Conservation (phyloP, 2,329 filamentous ascomycete species). For the Apiospora saccharicola region DNA sequence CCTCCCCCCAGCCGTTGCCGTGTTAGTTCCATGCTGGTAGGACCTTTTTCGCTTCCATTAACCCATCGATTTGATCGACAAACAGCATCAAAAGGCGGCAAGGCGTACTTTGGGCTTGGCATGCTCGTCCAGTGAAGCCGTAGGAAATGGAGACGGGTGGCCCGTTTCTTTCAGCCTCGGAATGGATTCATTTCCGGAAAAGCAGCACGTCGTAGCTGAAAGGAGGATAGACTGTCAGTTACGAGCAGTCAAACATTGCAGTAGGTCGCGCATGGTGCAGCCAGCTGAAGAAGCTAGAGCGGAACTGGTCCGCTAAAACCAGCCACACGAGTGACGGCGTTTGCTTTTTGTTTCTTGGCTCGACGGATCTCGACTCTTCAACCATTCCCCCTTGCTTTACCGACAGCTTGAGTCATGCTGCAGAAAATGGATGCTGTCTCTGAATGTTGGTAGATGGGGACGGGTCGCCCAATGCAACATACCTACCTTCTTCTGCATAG, state of each 20-base stretch:
- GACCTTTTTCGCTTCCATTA: neutral
- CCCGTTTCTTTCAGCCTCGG: slow-evolving; percentile 14
- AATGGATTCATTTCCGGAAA: slow-evolving; percentile 1
- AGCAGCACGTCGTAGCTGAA: slow-evolving; percentile 4
- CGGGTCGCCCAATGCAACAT: neutral
- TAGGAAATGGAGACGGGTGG: neutral
- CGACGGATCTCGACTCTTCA: neutral
- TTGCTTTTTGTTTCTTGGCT: slow-evolving; percentile 1
- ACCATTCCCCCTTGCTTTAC: neutral
- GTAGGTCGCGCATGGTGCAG: slow-evolving; percentile 17
- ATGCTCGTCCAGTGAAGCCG: slow-evolving; percentile 6
- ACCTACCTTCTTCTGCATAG: neutral
- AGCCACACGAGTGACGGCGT: neutral
- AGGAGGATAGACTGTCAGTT: neutral
- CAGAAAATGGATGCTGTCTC: neutral
- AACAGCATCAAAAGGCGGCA: slow-evolving; percentile 6
- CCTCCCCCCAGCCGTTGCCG: neutral
- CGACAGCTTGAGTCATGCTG: neutral
- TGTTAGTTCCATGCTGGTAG: neutral
- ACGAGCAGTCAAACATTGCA: neutral
- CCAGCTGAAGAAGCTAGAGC: slow-evolving; percentile 23
- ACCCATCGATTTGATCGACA: slow-evolving; percentile 5
- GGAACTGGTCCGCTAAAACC: slow-evolving; percentile 11
- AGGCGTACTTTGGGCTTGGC: neutral
- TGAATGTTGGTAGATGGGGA: slow-evolving; percentile 1